phyloP scores from a whole-genome alignment of 1,284 basidiomycete genomes.

The Apiotrichum domesticum region DNA sequence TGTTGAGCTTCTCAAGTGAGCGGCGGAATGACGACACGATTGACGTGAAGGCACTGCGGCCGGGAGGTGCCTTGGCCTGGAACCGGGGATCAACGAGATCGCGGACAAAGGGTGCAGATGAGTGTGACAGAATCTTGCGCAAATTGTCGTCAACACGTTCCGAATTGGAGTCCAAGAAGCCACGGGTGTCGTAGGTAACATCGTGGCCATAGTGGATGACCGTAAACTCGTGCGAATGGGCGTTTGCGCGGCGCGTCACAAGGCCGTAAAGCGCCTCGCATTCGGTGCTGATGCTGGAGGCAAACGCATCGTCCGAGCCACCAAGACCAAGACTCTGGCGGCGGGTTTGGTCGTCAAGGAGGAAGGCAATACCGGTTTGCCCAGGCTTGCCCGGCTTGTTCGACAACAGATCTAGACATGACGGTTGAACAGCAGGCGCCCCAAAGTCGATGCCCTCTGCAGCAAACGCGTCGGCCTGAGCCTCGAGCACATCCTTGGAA shows the following conservation, averaged over 20 bases:
- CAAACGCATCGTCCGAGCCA: constrained; percentile 12
- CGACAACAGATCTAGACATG: constrained; percentile 11
- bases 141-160: constrained; percentile 17
- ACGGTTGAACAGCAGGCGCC: constrained; percentile 6
- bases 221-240: constrained; percentile 11
- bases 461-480: constrained; percentile 13
- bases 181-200: constrained; percentile 15
- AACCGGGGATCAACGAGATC: constrained; percentile 4
- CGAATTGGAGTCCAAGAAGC: constrained; percentile 16
- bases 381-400: constrained; percentile 8
- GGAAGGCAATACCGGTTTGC: constrained; percentile 14
- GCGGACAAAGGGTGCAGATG: constrained; percentile 1
- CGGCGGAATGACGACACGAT: constrained; percentile 17
- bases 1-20: constrained; percentile 14
- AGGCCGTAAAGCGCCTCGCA: constrained; percentile 11
- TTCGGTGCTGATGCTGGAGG: constrained; percentile 12
- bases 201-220: constrained; percentile 16
- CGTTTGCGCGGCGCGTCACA: constrained; percentile 6
- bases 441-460: constrained; percentile 16
- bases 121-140: constrained; percentile 5
- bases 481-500: constrained; percentile 15
- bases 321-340: constrained; percentile 12
- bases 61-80: constrained; percentile 1
- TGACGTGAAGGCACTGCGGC: constrained; percentile 10
- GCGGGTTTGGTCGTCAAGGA: constrained; percentile 20